Conservation (phyloP, 129 eudicot species). For the carrot (Daucus carota) region DNA sequence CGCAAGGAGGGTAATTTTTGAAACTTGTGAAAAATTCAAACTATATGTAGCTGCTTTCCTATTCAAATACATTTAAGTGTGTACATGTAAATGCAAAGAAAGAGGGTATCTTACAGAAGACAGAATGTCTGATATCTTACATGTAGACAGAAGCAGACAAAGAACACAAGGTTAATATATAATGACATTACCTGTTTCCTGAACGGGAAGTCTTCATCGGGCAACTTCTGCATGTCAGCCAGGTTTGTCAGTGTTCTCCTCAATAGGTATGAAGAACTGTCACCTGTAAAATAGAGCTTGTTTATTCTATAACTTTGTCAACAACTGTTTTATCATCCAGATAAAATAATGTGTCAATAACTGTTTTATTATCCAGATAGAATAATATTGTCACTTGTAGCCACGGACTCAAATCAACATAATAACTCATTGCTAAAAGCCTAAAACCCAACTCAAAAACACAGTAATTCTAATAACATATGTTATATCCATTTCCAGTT, state of each 20-base stretch:
- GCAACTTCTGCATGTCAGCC: constrained; percentile 77
- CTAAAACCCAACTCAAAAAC: not conserved
- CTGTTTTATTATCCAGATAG: not conserved
- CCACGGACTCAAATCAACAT: not conserved
- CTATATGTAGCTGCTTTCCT: too few species aligned
- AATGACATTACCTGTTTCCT: constrained; percentile 56
- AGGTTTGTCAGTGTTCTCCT: constrained; percentile 57
- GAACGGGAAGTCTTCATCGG: constrained; percentile 75
- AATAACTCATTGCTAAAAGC: not conserved
- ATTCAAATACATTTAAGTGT: too few species aligned
- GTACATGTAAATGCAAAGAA: not conserved
- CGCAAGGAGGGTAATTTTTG: too few species aligned
- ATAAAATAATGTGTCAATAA: too few species aligned
- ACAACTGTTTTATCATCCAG: not conserved
- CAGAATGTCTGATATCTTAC: too few species aligned
- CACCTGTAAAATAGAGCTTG: constrained; percentile 36
- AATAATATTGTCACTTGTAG: not conserved
- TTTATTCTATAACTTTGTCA: not conserved
- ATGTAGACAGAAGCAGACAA: not conserved
- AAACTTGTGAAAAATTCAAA: too few species aligned
- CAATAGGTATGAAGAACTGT: constrained; percentile 44
- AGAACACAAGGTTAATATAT: not conserved
- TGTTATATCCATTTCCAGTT: not conserved
- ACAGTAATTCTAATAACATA: not conserved
- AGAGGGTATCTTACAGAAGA: not conserved